phyloP scores from a whole-genome alignment of 2,329 filamentous ascomycete genomes.

The Sodiomyces alkalinus region DNA sequence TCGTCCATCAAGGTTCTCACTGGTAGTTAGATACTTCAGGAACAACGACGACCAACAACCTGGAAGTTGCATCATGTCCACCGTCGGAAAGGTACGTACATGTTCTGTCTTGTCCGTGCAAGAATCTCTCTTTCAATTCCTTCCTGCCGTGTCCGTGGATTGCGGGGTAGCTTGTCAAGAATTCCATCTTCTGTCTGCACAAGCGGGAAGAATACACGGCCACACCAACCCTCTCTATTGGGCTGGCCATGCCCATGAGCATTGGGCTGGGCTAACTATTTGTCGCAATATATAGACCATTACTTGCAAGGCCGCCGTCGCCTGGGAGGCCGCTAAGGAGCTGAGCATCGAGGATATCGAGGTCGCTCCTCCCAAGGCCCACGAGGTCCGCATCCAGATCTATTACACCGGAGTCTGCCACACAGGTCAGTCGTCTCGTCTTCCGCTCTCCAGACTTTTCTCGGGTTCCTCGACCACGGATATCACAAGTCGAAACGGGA shows the following conservation, averaged over 20 bases:
- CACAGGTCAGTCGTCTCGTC: conserved; percentile 48
- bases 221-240: no score
- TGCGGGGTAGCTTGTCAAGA: conserved; percentile 7
- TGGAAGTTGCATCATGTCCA: conserved; percentile 8
- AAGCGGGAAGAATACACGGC: no score
- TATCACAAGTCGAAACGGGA: no score
- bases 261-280: no score
- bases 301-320: conserved; percentile 92
- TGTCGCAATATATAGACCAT: conserved; percentile 52
- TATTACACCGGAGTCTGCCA: conserved; percentile 98
- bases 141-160: no score
- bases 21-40: no score
- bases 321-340: conserved; percentile 90
- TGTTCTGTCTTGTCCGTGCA: neutral
- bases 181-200: no score
- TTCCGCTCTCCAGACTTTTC: conserved; percentile 8
- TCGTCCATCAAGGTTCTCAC: conserved; percentile 9
- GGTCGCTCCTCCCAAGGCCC: conserved; percentile 72
- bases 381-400: conserved; percentile 94
- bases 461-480: no score
- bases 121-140: conserved; percentile 2
- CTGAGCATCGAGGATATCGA: conserved; percentile 85
- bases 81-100: conserved; percentile 8
- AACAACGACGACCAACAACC: no score
- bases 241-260: neutral